phyloP scores from a whole-genome alignment of 768 basidiomycete genomes.

The Lactarius evosmus region DNA sequence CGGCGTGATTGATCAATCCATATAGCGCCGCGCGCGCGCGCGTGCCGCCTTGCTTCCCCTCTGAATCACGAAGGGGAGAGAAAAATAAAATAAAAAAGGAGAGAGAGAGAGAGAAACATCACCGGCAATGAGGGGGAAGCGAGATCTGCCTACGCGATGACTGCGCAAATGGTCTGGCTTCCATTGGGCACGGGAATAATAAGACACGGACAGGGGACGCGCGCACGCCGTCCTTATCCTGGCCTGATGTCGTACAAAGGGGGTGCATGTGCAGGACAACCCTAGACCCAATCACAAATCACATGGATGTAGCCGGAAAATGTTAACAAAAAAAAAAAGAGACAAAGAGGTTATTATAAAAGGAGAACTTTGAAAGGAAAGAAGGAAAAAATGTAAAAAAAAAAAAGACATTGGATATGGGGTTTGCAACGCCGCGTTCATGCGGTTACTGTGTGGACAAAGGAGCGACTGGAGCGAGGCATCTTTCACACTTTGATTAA shows the following conservation, averaged over 20 bases:
- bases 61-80: too few relatives aligned
- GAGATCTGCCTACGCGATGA: constrained; percentile 11
- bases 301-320: neutral
- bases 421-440: neutral
- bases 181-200: neutral
- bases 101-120: too few relatives aligned
- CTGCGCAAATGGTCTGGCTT: neutral
- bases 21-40: too few relatives aligned
- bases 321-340: neutral
- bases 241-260: neutral
- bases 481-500: constrained; percentile 15
- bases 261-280: neutral
- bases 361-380: neutral
- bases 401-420: neutral
- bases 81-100: too few relatives aligned
- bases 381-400: too few relatives aligned
- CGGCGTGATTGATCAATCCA: neutral
- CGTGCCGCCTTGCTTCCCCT: too few relatives aligned
- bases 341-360: neutral
- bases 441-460: neutral
- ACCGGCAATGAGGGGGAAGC: constrained; percentile 8
- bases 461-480: constrained; percentile 5
- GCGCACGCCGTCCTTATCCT: neutral
- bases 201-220: neutral
- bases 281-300: constrained; percentile 3